Evolutionary conservation across 306 rosid species (phyloP).

Genomic region (Astragalus membranaceus): DNA sequence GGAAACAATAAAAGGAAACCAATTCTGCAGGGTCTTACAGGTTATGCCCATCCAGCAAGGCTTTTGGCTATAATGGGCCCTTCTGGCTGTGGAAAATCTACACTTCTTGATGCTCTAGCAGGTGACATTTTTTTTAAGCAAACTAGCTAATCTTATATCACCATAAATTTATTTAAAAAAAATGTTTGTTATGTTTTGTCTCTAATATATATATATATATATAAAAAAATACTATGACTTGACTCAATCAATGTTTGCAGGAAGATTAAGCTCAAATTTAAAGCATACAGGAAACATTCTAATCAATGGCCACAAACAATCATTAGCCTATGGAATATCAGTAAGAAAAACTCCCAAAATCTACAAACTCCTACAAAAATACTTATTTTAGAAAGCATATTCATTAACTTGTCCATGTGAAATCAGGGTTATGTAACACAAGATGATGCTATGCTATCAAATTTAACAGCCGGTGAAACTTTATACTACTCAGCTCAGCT

Average conservation of each 20-base stretch:
- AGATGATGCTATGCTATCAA: conserved; percentile 52
- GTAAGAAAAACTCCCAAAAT: conserved; percentile 28
- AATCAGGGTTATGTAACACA: conserved; percentile 63
- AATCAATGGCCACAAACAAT: conserved; percentile 51
- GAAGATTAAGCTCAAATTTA: conserved; percentile 43
- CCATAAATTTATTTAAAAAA: too few species aligned
- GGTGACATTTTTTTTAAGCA: conserved; percentile 24
- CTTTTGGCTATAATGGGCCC: conserved; percentile 71
- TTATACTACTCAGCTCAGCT: conserved; percentile 58
- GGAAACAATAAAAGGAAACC: conserved; percentile 29
- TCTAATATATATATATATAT: background rate
- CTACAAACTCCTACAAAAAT: background rate
- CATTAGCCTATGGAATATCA: conserved; percentile 58
- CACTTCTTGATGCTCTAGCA: conserved; percentile 67
- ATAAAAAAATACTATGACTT: background rate
- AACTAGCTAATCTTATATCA: too few species aligned
- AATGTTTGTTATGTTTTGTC: background rate
- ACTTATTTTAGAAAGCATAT: background rate
- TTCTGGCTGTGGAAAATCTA: conserved; percentile 79
- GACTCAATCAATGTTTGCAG: conserved; percentile 28
- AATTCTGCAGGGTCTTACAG: conserved; percentile 44
- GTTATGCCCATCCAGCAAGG: conserved; percentile 54
- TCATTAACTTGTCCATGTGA: background rate
- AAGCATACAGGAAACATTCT: conserved; percentile 51
- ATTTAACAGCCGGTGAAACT: conserved; percentile 47